Evolutionary conservation across 345 rosid species (phyloP).

Genomic region (Salix suchowensis): DNA sequence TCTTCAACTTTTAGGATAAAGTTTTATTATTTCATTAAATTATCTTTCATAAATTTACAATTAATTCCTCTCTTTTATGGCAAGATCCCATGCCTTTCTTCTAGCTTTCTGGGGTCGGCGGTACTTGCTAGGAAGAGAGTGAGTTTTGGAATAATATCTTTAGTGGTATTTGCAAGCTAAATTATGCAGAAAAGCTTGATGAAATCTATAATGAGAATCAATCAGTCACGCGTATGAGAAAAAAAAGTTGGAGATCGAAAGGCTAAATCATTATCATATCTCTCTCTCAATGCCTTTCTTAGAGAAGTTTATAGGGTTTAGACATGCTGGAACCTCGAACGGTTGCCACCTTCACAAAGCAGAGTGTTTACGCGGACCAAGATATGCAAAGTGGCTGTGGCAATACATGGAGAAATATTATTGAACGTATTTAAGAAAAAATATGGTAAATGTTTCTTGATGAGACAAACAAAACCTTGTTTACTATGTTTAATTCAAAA

Average conservation of each 20-base stretch:
- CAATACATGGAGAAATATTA: neutral
- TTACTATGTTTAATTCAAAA: too few species aligned
- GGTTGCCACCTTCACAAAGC: conserved; percentile 22
- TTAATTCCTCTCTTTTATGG: conserved; percentile 8
- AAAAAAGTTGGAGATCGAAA: conserved; percentile 13
- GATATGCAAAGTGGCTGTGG: conserved; percentile 18
- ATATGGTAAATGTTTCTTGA: too few species aligned
- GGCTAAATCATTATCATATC: conserved; percentile 31
- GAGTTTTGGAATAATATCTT: conserved; percentile 14
- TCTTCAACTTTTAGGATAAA: conserved; percentile 15
- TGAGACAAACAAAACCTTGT: too few species aligned
- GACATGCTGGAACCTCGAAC: conserved; percentile 14
- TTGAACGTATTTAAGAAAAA: too few species aligned
- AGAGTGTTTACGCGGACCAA: conserved; percentile 17
- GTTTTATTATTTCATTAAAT: neutral
- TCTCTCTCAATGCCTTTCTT: conserved; percentile 2
- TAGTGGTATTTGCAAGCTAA: neutral
- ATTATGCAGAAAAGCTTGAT: conserved; percentile 18
- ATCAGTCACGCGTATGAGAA: conserved; percentile 42
- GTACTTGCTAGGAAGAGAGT: conserved; percentile 26
- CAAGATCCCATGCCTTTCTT: conserved; percentile 21
- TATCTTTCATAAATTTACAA: neutral
- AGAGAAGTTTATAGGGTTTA: neutral
- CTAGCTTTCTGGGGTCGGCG: conserved; percentile 25
- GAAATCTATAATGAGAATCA: conserved; percentile 16